phyloP scores from a whole-genome alignment of 2,329 filamentous ascomycete genomes.

The Aspergillus sp. region DNA sequence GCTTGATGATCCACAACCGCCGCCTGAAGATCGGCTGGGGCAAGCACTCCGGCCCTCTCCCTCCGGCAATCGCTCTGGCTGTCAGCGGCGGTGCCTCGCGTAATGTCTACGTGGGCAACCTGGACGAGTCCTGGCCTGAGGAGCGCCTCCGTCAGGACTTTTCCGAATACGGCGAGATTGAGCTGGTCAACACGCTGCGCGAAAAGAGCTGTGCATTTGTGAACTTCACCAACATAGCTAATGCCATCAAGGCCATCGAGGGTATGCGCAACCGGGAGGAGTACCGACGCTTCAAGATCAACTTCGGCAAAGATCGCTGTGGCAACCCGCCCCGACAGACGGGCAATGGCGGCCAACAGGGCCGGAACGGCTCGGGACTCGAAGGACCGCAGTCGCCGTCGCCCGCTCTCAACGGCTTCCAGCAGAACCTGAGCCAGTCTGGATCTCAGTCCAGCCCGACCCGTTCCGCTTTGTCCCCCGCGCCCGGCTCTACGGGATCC shows the following conservation, averaged over 20 bases:
- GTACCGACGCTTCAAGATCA: slow-evolving; percentile 98
- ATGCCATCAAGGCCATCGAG: slow-evolving; percentile 99
- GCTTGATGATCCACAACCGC: slow-evolving; percentile 98
- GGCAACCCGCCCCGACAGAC: slow-evolving; percentile 93
- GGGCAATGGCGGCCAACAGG: slow-evolving; percentile 63
- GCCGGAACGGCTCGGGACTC: slow-evolving; percentile 58
- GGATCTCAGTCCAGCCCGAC: slow-evolving; percentile 62
- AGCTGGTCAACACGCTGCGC: slow-evolving; percentile 90
- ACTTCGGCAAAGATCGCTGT: slow-evolving; percentile 98
- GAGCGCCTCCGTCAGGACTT: slow-evolving; percentile 95
- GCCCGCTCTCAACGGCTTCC: slow-evolving; percentile 58
- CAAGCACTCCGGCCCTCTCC: slow-evolving; percentile 95
- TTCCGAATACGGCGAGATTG: slow-evolving; percentile 95
- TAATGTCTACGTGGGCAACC: slow-evolving; percentile 96
- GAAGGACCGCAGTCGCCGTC: slow-evolving; percentile 56
- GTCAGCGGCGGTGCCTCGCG: slow-evolving; percentile 96
- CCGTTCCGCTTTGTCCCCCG: slow-evolving; percentile 53
- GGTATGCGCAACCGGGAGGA: slow-evolving; percentile 92
- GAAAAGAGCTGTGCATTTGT: slow-evolving; percentile 99
- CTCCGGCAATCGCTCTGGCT: slow-evolving; percentile 90
- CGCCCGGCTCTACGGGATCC: slow-evolving; percentile 54
- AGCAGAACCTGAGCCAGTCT: slow-evolving; percentile 53
- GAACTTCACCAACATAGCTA: slow-evolving; percentile 99
- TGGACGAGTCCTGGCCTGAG: slow-evolving; percentile 97
- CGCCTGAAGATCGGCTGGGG: slow-evolving; percentile 98